These are phyloP conservation scores for Gillenia trifoliata DNA, from an alignment of 306 rosid species.

Conservation along the genomic window DNA sequence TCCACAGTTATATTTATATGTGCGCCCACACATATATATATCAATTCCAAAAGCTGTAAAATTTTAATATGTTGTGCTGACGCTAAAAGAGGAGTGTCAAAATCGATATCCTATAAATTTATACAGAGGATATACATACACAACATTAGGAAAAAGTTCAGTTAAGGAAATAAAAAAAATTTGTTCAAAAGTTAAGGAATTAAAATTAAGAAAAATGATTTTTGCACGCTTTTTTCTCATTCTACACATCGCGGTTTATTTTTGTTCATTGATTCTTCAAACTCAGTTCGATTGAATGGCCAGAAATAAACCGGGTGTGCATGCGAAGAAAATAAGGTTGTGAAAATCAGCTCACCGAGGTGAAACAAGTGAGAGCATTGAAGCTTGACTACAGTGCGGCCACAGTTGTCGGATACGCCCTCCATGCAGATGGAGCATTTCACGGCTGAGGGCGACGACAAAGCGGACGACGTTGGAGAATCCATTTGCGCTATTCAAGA, in stretches of 20 bases:
- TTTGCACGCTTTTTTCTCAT: neutral
- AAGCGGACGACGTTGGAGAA: neutral
- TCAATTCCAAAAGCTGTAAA: too few relatives aligned
- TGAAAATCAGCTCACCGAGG: conserved; percentile 5
- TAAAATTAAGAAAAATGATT: too few relatives aligned
- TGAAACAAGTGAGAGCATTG: conserved; percentile 17
- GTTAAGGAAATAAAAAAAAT: neutral
- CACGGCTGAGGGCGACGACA: neutral
- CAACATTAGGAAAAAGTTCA: neutral
- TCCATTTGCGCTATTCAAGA: neutral
- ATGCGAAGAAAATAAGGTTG: neutral
- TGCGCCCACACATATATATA: too few relatives aligned
- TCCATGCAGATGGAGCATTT: conserved; percentile 15
- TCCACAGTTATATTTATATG: too few relatives aligned
- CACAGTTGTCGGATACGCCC: neutral
- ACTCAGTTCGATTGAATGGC: neutral
- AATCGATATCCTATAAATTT: too few relatives aligned
- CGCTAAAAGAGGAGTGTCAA: too few relatives aligned
- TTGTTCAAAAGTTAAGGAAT: too few relatives aligned
- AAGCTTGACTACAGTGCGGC: conserved; percentile 10
- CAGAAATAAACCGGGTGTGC: neutral
- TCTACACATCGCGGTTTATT: neutral
- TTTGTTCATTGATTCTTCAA: neutral
- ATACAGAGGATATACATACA: neutral
- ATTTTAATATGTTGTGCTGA: too few relatives aligned